Percentiles rank a stretch among this genome's conserved stretches.
These are phyloP conservation scores for Polytrichum formosum DNA, from an alignment of 225 moss, liverwort and hornwort genomes.

Conservation along the genomic window DNA sequence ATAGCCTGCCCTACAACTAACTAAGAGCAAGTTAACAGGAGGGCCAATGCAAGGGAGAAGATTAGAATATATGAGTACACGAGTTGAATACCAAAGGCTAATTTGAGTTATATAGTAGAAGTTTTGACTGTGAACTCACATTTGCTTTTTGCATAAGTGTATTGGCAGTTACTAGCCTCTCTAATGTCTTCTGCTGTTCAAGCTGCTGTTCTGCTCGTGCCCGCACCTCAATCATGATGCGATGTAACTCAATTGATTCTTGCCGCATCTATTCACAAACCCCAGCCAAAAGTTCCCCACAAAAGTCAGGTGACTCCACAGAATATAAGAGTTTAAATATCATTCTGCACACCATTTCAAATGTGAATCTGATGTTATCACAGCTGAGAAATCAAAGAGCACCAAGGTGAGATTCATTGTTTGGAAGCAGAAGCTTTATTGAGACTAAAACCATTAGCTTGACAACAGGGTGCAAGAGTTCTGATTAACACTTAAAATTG, in stretches of 20 bases:
- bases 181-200: slow-evolving; percentile 43
- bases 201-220: slow-evolving; percentile 39
- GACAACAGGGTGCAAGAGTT: too few species aligned
- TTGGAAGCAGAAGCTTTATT: too few species aligned
- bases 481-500: too few species aligned
- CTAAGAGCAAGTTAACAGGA: too few species aligned
- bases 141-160: slow-evolving; percentile 43
- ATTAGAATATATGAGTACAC: too few species aligned
- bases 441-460: too few species aligned
- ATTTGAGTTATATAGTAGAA: neutral
- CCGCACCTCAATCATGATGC: slow-evolving; percentile 62
- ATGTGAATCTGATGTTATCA: too few species aligned
- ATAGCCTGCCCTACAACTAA: neutral
- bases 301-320: neutral
- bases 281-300: neutral
- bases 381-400: too few species aligned
- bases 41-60: too few species aligned
- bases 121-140: slow-evolving; percentile 26
- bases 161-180: slow-evolving; percentile 30
- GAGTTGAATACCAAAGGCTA: neutral
- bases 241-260: slow-evolving; percentile 69
- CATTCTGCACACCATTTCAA: too few species aligned
- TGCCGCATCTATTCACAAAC: slow-evolving; percentile 56
- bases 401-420: too few species aligned
- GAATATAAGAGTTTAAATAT: too few species aligned